phyloP scores from a whole-genome alignment of 345 rosid species.

The Acer negundo region DNA sequence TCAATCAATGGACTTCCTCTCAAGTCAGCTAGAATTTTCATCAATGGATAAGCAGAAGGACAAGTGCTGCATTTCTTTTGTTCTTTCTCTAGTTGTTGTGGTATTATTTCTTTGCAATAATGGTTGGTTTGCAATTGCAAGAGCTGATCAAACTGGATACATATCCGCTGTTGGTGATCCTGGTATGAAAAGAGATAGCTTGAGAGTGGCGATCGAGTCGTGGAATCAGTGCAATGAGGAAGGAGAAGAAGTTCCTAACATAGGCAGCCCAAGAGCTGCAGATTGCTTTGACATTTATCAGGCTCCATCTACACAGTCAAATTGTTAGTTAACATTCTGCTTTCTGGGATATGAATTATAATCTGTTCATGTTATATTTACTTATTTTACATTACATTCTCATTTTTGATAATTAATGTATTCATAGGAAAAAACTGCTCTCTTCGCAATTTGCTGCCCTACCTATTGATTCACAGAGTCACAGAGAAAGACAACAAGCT shows the following conservation, averaged over 20 bases:
- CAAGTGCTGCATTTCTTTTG: neutral
- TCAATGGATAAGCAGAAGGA: slow-evolving; percentile 13
- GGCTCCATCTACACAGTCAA: slow-evolving; percentile 20
- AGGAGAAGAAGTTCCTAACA: slow-evolving; percentile 54
- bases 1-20: no score
- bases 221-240: slow-evolving; percentile 80
- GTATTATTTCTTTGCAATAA: slow-evolving; percentile 7
- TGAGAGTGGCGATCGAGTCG: slow-evolving; percentile 61
- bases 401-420: neutral
- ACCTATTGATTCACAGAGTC: slow-evolving; percentile 44
- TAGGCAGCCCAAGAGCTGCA: slow-evolving; percentile 79
- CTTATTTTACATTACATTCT: neutral
- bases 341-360: neutral
- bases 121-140: neutral
- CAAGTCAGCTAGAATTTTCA: no score
- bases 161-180: slow-evolving; percentile 47
- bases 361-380: neutral
- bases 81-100: slow-evolving; percentile 11
- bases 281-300: slow-evolving; percentile 69
- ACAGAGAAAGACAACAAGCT: slow-evolving; percentile 58
- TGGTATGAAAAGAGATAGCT: slow-evolving; percentile 53
- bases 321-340: slow-evolving; percentile 14
- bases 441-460: slow-evolving; percentile 23
- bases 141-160: slow-evolving; percentile 26
- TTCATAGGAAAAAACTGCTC: slow-evolving; percentile 21